These are phyloP conservation scores for Phytophthora cactorum DNA, from an alignment of 352 stramenopile species.

Conservation along the genomic window DNA sequence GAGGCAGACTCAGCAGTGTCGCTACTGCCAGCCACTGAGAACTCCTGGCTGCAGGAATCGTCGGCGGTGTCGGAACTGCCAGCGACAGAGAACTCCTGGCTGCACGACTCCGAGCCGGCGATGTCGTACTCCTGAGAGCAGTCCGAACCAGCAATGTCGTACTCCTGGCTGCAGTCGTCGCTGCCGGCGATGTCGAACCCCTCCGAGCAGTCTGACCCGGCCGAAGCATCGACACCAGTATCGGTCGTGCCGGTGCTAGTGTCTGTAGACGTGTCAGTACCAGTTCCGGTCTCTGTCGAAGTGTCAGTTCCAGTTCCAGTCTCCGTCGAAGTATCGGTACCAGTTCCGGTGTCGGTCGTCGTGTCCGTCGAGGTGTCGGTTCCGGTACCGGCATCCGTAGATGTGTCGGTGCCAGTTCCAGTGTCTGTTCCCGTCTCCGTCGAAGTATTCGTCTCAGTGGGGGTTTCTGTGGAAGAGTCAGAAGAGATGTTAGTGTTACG, in stretches of 20 bases:
- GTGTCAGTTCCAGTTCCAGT: slow-evolving; percentile 16
- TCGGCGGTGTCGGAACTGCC: no score
- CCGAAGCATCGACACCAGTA: slow-evolving; percentile 9
- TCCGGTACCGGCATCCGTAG: background rate
- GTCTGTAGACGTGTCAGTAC: background rate
- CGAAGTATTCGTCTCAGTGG: background rate
- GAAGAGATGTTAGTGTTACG: background rate
- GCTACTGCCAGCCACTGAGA: slow-evolving; percentile 32
- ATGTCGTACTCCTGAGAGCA: slow-evolving; percentile 39
- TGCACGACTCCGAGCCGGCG: slow-evolving; percentile 38
- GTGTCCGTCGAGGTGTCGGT: slow-evolving; percentile 33
- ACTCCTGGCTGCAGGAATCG: slow-evolving; percentile 44
- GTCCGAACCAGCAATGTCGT: slow-evolving; percentile 41
- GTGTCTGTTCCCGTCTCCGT: slow-evolving; percentile 8
- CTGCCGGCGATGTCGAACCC: slow-evolving; percentile 31
- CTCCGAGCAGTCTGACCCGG: slow-evolving; percentile 34
- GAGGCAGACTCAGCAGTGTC: slow-evolving; percentile 17
- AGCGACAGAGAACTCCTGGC: slow-evolving; percentile 35
- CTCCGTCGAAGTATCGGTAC: background rate
- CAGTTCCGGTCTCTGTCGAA: slow-evolving; percentile 18
- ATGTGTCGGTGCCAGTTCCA: background rate
- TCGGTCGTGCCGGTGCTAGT: background rate
- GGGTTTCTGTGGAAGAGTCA: background rate
- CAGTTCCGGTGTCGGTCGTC: slow-evolving; percentile 20
- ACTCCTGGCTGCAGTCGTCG: slow-evolving; percentile 30